Percentiles rank a stretch among this genome's conserved stretches.
Conservation (phyloP, 768 basidiomycete species). For the Lactarius akahatsu region DNA sequence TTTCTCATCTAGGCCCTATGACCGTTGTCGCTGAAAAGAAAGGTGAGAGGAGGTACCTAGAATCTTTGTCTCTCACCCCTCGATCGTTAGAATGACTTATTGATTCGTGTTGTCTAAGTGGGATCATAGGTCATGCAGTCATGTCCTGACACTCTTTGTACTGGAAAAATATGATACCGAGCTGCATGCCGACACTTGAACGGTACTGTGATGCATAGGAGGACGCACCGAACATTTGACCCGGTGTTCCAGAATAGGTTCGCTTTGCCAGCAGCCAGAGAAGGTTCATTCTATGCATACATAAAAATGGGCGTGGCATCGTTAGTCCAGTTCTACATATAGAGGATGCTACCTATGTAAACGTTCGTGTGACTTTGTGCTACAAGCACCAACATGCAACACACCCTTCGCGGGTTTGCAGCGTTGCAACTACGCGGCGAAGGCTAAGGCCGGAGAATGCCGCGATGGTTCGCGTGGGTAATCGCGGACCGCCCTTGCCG, state of each 20-base stretch:
- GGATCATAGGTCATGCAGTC: conserved; percentile 69
- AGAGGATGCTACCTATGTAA: conserved; percentile 52
- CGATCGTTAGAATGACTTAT: conserved; percentile 47
- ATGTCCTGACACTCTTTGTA: conserved; percentile 69
- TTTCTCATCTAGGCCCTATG: conserved; percentile 32
- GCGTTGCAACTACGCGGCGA: too few relatives aligned
- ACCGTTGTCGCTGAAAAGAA: conserved; percentile 30
- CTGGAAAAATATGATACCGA: conserved; percentile 78
- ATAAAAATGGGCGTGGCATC: conserved; percentile 65
- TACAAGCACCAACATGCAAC: conserved; percentile 25
- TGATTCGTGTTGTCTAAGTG: conserved; percentile 49
- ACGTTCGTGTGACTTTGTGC: neutral
- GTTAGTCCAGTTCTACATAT: conserved; percentile 52
- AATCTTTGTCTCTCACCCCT: conserved; percentile 62
- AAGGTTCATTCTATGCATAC: conserved; percentile 69
- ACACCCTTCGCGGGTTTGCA: conserved; percentile 59
- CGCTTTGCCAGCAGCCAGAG: conserved; percentile 64
- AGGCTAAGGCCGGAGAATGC: conserved; percentile 4
- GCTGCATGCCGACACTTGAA: conserved; percentile 68
- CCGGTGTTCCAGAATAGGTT: conserved; percentile 57
- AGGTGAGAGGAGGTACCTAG: conserved; percentile 44
- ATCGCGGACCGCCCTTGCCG: conserved; percentile 8
- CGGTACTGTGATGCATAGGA: neutral
- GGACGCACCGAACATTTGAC: conserved; percentile 66
- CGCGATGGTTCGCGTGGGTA: conserved; percentile 2